Conservation (phyloP, 106 monocot genomes). For the Hemerocallis citrina region DNA sequence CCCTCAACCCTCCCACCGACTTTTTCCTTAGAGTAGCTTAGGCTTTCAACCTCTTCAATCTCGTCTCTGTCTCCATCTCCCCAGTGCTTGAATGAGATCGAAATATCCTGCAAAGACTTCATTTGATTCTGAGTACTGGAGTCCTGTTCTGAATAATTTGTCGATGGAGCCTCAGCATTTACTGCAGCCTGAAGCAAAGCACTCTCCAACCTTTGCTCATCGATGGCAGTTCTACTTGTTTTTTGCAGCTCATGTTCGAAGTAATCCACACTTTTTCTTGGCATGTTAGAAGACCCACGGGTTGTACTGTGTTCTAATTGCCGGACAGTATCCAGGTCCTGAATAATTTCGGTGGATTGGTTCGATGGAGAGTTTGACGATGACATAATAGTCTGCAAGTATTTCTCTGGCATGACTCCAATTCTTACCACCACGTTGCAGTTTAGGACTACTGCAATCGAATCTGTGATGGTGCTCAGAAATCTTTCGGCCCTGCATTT, state of each 20-base stretch:
- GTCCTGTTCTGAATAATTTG: slow-evolving; percentile 20
- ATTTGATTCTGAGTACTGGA: slow-evolving; percentile 3
- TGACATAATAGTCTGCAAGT: not conserved
- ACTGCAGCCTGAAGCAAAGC: slow-evolving; percentile 62
- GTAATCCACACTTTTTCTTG: slow-evolving; percentile 17
- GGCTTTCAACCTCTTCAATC: slow-evolving; percentile 29
- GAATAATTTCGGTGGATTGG: not conserved
- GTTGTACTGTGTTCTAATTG: not conserved
- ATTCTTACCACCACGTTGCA: slow-evolving; percentile 58
- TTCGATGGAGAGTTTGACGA: not conserved
- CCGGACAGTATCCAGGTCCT: slow-evolving; percentile 1
- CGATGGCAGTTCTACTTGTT: slow-evolving; percentile 1
- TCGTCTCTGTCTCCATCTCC: slow-evolving; percentile 25
- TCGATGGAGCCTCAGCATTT: slow-evolving; percentile 21
- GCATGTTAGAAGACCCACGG: slow-evolving; percentile 8
- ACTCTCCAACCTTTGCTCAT: slow-evolving; percentile 51
- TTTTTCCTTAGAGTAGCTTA: not conserved
- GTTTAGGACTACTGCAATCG: slow-evolving; percentile 60
- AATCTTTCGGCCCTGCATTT: slow-evolving; percentile 68
- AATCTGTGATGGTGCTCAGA: slow-evolving; percentile 71
- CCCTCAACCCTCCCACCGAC: not conserved
- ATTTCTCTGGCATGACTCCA: slow-evolving; percentile 25
- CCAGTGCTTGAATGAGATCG: slow-evolving; percentile 18
- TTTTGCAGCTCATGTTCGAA: slow-evolving; percentile 2
- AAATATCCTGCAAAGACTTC: not conserved